Evolutionary conservation across 305 asterid species (phyloP), one percentile per base, ranked within the genome.

Genomic region (Rubia balearica): DNA sequence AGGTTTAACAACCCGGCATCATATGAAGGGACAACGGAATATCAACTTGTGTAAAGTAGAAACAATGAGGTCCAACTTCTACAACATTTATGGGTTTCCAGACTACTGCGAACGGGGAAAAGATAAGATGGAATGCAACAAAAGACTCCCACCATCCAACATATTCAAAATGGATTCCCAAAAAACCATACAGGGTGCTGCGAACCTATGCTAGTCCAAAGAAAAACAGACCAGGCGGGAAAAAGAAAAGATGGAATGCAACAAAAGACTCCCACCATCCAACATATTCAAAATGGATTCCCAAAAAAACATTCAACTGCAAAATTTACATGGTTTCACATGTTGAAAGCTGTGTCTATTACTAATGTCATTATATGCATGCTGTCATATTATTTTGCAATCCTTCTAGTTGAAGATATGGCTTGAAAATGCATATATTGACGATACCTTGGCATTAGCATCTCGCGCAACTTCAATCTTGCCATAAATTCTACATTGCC

Each of bases 401-500:
- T 5, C 17, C 10, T 22, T n/a, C 16, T n/a, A 57, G 67, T 40
- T 42, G 12, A 64, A 4, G 14, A n/a, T 55, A 24, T 65, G 57
- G 70, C 22, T 53, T 22, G 42, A 61, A 70, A 56, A 10, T 40
- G 71, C 36, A 46, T 71, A 21, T 46, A 33, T 48, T 21, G 46
- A 38, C 57, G 16, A 75, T 83, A 94, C 99, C 97, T 87, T 51
- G 99, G 97, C 99, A 94, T 94, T 86, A 94, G 81, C 79, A 94
- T 85, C 90, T 94, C 99, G 14, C 99, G 95, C 74, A 94, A 77
- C 87, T 94, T 94, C 83, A 94, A 78, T 79, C 97, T 87, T 43
- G 99, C 97, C 97, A 94, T 94, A 84, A 89, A 94, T 80, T 94
- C 97, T 71, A 97, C 99, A 85, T 94, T 94, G 74, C 99, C 99